Base-by-base conservation (phyloP, 2,329 filamentous ascomycete genomes). In the Ceratocystiopsis minuta region DNA sequence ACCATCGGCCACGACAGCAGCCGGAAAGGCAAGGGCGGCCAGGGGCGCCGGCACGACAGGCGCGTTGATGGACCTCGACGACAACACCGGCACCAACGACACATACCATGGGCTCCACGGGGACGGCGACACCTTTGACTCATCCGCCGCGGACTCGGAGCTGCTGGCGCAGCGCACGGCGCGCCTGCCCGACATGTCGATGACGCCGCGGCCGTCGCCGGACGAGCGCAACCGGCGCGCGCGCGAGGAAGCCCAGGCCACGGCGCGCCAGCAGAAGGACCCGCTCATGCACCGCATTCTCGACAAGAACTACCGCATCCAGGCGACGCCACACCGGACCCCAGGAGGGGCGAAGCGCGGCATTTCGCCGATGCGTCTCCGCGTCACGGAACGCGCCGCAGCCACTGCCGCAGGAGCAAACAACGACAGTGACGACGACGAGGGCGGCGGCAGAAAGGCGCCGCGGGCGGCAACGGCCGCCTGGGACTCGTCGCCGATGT, bases 241-340 rank as follows among this genome's bases (percentile, higher is more conserved):
- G 5, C 42, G 32, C 17, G 45, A 50, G n/a, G 47, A 49, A 16
- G 45, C 46, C 31, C 49, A 45, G 42, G 47, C 54, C 34, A 54
- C 49, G 41, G 51, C 46, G 43, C 54, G 43, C 37, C 43, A 46
- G 54, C 66, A 65, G 52, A 72, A 75, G 46, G 85, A 95, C 54
- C 82, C 83, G 3, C 67, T 96, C 10, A 70, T 98, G 35, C 88
- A 96, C 57, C 82, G 81, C 45, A 69, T 96, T n/a, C 73, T 93
- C 6, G 87, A 96, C 65, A 95, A 92, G 61, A 95, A 82, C 44
- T 98, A 93, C 63, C 83, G 88, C 31, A 70, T 98, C 18, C 84
- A 92, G 59, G 85, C 88, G 6, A 98, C 90, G 11, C 90, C 90
- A 0, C 78, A 90, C 50, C 79, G 76, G 53, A 53, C 50, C 4